phyloP scores from a whole-genome alignment of 345 rosid genomes.

The Pistacia vera region DNA sequence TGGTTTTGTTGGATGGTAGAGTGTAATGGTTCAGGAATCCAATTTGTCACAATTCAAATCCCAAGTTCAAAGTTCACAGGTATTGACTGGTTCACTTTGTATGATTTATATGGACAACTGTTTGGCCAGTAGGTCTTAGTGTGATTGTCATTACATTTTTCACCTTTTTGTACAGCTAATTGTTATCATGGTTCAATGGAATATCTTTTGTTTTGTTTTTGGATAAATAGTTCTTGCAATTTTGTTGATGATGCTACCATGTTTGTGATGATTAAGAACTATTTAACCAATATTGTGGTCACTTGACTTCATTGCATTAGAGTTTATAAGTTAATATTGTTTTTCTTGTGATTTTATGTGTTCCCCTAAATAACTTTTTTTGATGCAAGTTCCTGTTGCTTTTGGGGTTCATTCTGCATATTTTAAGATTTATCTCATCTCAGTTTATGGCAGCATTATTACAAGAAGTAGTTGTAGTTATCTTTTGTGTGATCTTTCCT shows the following conservation, averaged over 20 bases:
- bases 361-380: too few relatives aligned
- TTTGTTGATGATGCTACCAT: neutral
- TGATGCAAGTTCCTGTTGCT: neutral
- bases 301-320: neutral
- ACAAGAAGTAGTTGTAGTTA: neutral
- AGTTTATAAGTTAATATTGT: neutral
- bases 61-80: slow-evolving; percentile 75
- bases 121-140: neutral
- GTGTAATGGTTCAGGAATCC: slow-evolving; percentile 71
- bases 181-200: neutral
- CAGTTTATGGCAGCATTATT: neutral
- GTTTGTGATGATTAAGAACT: neutral
- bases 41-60: slow-evolving; percentile 81
- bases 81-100: slow-evolving; percentile 21
- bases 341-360: neutral
- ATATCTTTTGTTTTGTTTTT: neutral
- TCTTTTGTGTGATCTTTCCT: neutral
- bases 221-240: neutral
- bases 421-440: neutral
- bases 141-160: neutral
- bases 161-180: neutral
- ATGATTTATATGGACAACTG: neutral
- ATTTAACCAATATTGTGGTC: neutral
- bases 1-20: slow-evolving; percentile 36
- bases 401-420: neutral